Base-by-base conservation (phyloP, 2,329 filamentous ascomycete genomes). In the Xylaria sp. region DNA sequence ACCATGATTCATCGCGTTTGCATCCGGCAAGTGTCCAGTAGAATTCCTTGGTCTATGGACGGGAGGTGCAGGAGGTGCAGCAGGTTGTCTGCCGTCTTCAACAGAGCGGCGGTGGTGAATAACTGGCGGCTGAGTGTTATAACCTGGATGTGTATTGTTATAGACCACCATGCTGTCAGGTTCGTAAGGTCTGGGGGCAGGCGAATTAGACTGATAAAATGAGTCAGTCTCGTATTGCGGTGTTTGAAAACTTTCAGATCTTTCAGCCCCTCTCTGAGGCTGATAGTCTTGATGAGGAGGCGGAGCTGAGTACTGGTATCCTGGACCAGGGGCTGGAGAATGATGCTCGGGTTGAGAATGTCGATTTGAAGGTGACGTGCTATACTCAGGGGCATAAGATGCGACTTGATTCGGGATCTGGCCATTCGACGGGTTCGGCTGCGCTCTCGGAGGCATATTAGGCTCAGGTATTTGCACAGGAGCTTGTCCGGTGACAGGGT, bases 401-500 rank as follows among this genome's bases (percentile, higher is more conserved):
- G 86, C 85, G n/a, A 86, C 84, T 67, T 88, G 86, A 20, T 77
- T 84, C 7, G 85, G 79, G n/a, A 85, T 76, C 69, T 82, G 84
- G 4, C 76, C 77, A 23, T 78, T 74, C 17, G 83, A 74, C 36
- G 81, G 54, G 77, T 81, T 84, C 7, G 82, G 82, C 53, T 86
- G 84, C 11, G 80, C 76, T 65, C 86, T 83, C 36, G 84, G 80
- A 6, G 85, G 83, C 7, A 83, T 83, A 66, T 84, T 83, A 57
- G 83, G 81, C 49, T 86, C 84, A 23, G 80, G 78, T 53, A 80
- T 75, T 7, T 76, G 67, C 70, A 81, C 72, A 20, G 86, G 81
- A 53, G 83, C 77, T 72, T 88, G 85, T 71, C 87, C 81, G 61
- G 87, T 85, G 68, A 92, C 87, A 15, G 93, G 93, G 77, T 96